Conservation (phyloP, 768 basidiomycete species). For the Naganishia randhawae region DNA sequence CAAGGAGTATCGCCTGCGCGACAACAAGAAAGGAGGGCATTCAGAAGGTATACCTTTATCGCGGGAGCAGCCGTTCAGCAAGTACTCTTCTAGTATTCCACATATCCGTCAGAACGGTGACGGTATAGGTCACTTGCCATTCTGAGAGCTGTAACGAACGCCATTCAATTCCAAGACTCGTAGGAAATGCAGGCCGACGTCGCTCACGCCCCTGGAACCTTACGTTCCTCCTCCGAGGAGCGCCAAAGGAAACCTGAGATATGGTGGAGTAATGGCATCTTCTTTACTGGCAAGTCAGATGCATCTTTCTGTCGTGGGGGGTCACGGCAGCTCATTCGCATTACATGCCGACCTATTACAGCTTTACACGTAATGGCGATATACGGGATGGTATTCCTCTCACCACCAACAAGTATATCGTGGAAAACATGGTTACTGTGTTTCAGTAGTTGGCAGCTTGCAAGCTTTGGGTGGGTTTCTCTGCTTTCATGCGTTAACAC, state of each 20-base stretch:
- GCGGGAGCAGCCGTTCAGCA: background rate
- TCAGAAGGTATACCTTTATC: background rate
- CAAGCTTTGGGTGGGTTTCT: constrained; percentile 60
- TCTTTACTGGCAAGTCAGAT: background rate
- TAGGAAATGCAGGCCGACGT: background rate
- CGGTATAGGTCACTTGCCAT: background rate
- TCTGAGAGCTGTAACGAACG: background rate
- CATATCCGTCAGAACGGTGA: background rate
- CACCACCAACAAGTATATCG: constrained; percentile 55
- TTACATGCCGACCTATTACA: constrained; percentile 55
- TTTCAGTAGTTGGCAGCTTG: constrained; percentile 64
- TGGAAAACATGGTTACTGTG: constrained; percentile 57
- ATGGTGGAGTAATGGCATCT: constrained; percentile 18
- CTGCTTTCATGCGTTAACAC: background rate
- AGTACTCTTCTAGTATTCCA: background rate
- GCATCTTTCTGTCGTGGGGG: background rate
- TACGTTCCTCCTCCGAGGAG: background rate
- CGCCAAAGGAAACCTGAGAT: background rate
- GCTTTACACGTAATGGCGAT: constrained; percentile 60
- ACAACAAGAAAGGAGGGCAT: background rate
- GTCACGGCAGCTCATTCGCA: background rate
- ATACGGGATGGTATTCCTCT: constrained; percentile 56
- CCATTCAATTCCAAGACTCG: background rate
- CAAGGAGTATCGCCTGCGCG: too few species aligned
- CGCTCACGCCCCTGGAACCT: background rate